Base-by-base conservation (phyloP, 371 early-diverging fungal genomes). In the Mucor plumbeus region DNA sequence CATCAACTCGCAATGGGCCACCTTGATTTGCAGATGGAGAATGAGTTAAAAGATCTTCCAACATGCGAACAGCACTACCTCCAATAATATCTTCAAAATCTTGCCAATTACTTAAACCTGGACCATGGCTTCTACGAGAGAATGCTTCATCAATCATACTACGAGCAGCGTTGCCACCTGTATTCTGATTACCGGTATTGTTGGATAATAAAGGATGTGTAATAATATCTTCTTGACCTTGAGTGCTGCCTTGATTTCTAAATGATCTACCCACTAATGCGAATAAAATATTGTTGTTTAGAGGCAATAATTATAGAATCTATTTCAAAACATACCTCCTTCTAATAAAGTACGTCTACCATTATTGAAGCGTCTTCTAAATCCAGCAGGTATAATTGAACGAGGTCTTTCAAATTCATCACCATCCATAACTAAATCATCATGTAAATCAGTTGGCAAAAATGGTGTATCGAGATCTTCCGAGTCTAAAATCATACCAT, bases 131-230 rank as follows among this genome's bases (percentile, higher is more conserved):
- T 60, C 74, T 56, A 55, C 66, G 75, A 44, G 61, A 47, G 15
- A 69, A 54, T 2, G 65, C 33, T 3, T 56, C 73, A 56, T 64
- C 71, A 4, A 68, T 34, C 17, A 43, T 44, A 53, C 63, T 65
- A 39, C 73, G 59, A 36, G 66, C 34, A 15, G 54, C 36, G 57
- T 48, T 72, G 15, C 63, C 43, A 15, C 56, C 21, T 7, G 54
- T 7, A 38, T 55, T 33, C 56, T 68, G 40, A 19, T 53, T 14
- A 40, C 39, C 74, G 7, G 77, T 64, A 38, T 19, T 63, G 54
- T 89, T 87, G 19, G 88, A 77, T 38, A 92, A 75, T 34, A 92
- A 74, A n/a, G 92, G 92, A 69, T 92, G 92, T 0, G 88, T 86
- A 59, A 86, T 83, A 48, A 85, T 71, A 62, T 88, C 89, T 60